Evolutionary conservation across 2,329 filamentous ascomycete genomes (phyloP), one percentile per base, ranked within the genome.

Genomic region (Sphaerulina populicola): DNA sequence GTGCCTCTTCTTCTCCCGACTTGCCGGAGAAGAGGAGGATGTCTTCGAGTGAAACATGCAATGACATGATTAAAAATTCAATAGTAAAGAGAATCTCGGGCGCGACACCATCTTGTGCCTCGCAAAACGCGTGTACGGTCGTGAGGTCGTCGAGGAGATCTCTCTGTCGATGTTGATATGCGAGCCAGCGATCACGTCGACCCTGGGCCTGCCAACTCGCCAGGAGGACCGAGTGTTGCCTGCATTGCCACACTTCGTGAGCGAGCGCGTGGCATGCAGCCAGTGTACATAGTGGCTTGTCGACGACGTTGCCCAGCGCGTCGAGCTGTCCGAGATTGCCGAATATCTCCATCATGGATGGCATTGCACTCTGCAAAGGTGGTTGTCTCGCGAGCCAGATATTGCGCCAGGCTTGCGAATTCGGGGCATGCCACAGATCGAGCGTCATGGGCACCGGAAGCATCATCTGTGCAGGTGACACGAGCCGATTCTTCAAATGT

Each of bases 401-500:
- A 6, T 69, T 64, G 60, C 82, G 82, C 83, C 84, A 88, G 53
- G 81, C 76, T 10, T 69, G 60, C 1, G 83, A 80, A 2, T 75
- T 76, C 30, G 74, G 73, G 1, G 84, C 83, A 29, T 77, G 73
- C 84, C 84, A 88, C 3, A 88, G 64, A 12, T 78, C 73, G 44
- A 75, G 72, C 0, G 78, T 69, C 50, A 76, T 77, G 0, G 85
- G 83, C 0, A 88, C 66, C 0, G 82, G 81, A 3, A 86, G 68
- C 3, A 77, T 76, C 53, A 87, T 68, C 58, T 87, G 84, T 0
- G 81, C 74, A 56, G 85, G 86, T 0, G 82, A 82, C 55, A 86
- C 77, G 11, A 80, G 70, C 0, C 81, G 79, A 49, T 77, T 80
- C 12, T 77, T 78, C 50, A 83, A 71, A 8, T 83, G 74, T 2